Conservation (phyloP, 2,329 filamentous ascomycete species). For the Trichoderma koningii region DNA sequence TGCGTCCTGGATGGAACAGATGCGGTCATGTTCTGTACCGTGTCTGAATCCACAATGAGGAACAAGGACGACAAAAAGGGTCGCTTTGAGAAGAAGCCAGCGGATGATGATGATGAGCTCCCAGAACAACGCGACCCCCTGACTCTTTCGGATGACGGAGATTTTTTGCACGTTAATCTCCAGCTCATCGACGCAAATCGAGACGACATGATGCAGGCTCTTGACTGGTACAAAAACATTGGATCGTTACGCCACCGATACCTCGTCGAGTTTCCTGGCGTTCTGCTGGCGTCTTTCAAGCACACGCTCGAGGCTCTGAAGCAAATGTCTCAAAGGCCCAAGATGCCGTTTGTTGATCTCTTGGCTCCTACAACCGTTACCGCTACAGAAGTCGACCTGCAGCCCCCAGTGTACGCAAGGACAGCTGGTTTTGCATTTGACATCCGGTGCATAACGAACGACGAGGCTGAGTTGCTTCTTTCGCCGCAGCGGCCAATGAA, state of each 20-base stretch:
- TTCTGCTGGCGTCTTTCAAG: constrained; percentile 60
- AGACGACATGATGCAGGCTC: constrained; percentile 32
- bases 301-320: constrained; percentile 60
- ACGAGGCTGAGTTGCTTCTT: constrained; percentile 30
- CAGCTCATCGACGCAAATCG: constrained; percentile 34
- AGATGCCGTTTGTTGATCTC: constrained; percentile 54
- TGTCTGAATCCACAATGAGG: constrained; percentile 35
- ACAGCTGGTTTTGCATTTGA: constrained; percentile 52
- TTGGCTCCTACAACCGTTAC: constrained; percentile 41
- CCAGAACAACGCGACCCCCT: neutral
- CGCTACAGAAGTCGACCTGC: constrained; percentile 35
- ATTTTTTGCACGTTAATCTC: constrained; percentile 38
- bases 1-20: constrained; percentile 49
- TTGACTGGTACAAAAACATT: constrained; percentile 38
- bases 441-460: constrained; percentile 12
- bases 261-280: constrained; percentile 63
- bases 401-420: constrained; percentile 55
- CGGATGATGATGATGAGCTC: constrained; percentile 28
- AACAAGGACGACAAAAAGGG: constrained; percentile 30
- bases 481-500: constrained; percentile 29
- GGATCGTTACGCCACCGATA: constrained; percentile 29
- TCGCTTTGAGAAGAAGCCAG: neutral
- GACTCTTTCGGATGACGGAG: constrained; percentile 30
- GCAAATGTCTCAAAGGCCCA: constrained; percentile 46
- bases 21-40: constrained; percentile 46